Percentiles rank a stretch among this genome's conserved stretches.
Conservation (phyloP, 495 filamentous ascomycete genomes). For the Penicillium parvum region DNA sequence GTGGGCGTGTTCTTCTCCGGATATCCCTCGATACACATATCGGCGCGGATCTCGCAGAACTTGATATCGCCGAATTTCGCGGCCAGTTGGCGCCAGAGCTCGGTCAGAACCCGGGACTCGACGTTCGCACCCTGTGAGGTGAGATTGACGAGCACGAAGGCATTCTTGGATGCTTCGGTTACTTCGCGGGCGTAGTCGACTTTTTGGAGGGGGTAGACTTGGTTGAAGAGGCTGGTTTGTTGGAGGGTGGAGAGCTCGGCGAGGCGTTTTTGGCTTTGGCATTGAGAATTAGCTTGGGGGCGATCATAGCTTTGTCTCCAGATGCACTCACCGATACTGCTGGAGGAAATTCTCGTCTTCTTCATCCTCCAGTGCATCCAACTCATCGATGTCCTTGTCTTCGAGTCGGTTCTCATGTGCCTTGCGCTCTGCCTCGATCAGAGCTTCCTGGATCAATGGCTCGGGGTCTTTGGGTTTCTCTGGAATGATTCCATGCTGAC, state of each 20-base stretch:
- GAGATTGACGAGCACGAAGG: constrained; percentile 79
- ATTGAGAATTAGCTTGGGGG: constrained; percentile 13
- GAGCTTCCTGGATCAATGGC: constrained; percentile 92
- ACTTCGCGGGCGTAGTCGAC: constrained; percentile 87
- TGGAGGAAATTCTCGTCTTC: constrained; percentile 89
- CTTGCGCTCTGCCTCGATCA: constrained; percentile 70
- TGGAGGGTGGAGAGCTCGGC: constrained; percentile 71
- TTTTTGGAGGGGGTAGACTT: constrained; percentile 91
- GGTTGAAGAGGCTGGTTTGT: constrained; percentile 72
- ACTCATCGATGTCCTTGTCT: constrained; percentile 87
- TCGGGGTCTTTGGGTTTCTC: constrained; percentile 94
- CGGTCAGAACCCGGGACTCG: constrained; percentile 74
- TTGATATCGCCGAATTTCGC: constrained; percentile 86
- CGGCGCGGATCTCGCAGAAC: constrained; percentile 91
- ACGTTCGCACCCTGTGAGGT: constrained; percentile 75
- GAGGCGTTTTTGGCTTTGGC: constrained; percentile 67
- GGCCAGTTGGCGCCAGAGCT: constrained; percentile 85
- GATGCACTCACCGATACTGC: constrained; percentile 58
- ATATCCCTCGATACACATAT: constrained; percentile 95
- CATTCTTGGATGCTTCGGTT: constrained; percentile 76
- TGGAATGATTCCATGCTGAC: constrained; percentile 91
- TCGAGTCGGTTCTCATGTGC: constrained; percentile 89
- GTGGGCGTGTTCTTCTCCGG: constrained; percentile 93
- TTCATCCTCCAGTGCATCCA: constrained; percentile 91
- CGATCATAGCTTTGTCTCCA: not conserved